Base-by-base conservation (phyloP, 805 yeast species). In the Jamesozyma piceae region DNA sequence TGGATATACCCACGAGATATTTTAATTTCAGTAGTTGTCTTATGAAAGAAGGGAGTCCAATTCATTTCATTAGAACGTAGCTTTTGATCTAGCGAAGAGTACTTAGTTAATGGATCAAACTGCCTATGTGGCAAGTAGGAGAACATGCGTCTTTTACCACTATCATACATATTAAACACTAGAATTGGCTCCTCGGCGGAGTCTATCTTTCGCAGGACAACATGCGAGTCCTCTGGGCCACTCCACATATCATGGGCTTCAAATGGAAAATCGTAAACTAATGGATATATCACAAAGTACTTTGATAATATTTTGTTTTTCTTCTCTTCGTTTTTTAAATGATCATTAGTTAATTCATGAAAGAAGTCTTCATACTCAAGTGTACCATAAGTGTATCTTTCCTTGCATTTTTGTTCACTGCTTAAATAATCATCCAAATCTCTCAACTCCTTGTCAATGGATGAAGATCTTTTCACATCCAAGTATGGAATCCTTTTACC, bases 391-490 rank as follows among this genome's bases (percentile, higher is more conserved):
- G 57, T 55, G 38, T 61, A 49, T 6, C 44, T 35, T 17, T 62
- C 58, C n/a, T 52, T 47, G 1, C 53, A 26, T 9, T 24, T 24
- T 8, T n/a, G 15, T n/a, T 31, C 15, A 31, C n/a, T 31, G 20
- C 54, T 59, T 26, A 59, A 51, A 19, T 43, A 43, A 32, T 54
- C 51, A 26, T 45, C 48, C 14, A 49, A 19, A 5, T 53, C 52
- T 37, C 62, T 52, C 22, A 63, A 43, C 2, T 55, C 59, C 3
- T 42, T 38, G 35, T 61, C 64, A 27, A 63, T 45, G 24, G 65
- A 62, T 20, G 34, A 21, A 17, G 43, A 43, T 19, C 10, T 32
- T 3, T 18, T 14, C 15, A 62, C 46, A 43, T 62, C 69, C n/a
- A 39, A 41, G 39, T 54, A 63, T 46, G 65, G 52, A 33, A 65